Percentiles rank a stretch among this genome's conserved stretches.
Evolutionary conservation across 148 eudicot species (phyloP).

Genomic region (Heliamphora exappendiculata): DNA sequence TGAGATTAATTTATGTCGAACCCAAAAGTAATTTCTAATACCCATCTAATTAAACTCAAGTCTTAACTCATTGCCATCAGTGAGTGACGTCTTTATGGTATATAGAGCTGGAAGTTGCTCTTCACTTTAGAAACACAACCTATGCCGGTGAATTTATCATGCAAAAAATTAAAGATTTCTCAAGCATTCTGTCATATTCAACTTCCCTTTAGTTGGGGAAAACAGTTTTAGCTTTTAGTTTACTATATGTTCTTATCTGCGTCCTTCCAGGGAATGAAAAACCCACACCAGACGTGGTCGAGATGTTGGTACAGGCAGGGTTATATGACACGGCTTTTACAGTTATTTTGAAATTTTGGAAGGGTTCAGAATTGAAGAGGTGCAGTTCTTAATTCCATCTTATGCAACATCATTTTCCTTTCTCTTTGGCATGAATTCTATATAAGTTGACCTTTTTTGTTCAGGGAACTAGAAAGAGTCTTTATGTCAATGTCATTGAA

Average conservation of each 20-base stretch:
- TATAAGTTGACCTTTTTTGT: not conserved
- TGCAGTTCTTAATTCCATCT: slow-evolving; percentile 13
- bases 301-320: slow-evolving; percentile 65
- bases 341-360: slow-evolving; percentile 77
- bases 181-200: not conserved
- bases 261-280: slow-evolving; percentile 46
- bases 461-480: slow-evolving; percentile 82
- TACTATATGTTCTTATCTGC: not conserved
- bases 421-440: not conserved
- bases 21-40: not conserved
- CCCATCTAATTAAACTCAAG: not conserved
- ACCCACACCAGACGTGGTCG: slow-evolving; percentile 57
- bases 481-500: slow-evolving; percentile 65
- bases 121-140: not conserved
- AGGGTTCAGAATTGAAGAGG: slow-evolving; percentile 81
- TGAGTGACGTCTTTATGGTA: not conserved
- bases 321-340: slow-evolving; percentile 88
- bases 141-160: not conserved
- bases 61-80: not conserved
- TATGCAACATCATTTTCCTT: not conserved
- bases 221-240: not conserved
- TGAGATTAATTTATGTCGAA: not conserved
- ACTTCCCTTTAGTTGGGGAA: not conserved
- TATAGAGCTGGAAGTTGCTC: not conserved
- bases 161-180: not conserved